Evolutionary conservation across 1,139 yeast species (phyloP).

Genomic region (Blastobotrys serpentis): DNA sequence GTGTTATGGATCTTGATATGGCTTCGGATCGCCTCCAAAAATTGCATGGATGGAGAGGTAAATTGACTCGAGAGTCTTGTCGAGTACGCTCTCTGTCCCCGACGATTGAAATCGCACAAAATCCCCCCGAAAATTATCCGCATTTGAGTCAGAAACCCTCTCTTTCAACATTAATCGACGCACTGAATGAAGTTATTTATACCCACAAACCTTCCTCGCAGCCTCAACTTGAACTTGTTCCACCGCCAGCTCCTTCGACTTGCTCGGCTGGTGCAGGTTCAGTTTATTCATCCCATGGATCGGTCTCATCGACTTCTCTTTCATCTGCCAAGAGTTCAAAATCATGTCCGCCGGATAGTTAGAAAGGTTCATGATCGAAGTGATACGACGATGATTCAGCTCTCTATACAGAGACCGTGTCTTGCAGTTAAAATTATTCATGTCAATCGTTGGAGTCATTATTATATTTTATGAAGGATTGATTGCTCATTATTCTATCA

Average conservation of each 20-base stretch:
- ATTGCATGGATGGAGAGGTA: slow-evolving; percentile 36
- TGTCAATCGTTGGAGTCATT: no score
- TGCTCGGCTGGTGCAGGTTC: neutral
- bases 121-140: neutral
- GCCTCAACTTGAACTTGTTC: neutral
- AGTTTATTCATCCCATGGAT: neutral
- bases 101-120: slow-evolving; percentile 11
- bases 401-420: no score
- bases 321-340: neutral
- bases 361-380: no score
- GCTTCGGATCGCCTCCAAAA: slow-evolving; percentile 32
- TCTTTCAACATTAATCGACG: neutral
- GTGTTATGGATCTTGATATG: slow-evolving; percentile 30
- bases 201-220: neutral
- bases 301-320: neutral
- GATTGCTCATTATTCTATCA: no score
- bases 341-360: neutral
- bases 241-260: neutral
- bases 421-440: no score
- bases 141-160: neutral
- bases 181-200: slow-evolving; percentile 13
- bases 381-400: no score
- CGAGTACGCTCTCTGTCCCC: slow-evolving; percentile 4
- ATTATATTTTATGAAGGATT: no score
- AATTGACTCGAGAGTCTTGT: slow-evolving; percentile 2